Evolutionary conservation across 2,329 filamentous ascomycete species (phyloP).

Genomic region (Amauroascus niger): DNA sequence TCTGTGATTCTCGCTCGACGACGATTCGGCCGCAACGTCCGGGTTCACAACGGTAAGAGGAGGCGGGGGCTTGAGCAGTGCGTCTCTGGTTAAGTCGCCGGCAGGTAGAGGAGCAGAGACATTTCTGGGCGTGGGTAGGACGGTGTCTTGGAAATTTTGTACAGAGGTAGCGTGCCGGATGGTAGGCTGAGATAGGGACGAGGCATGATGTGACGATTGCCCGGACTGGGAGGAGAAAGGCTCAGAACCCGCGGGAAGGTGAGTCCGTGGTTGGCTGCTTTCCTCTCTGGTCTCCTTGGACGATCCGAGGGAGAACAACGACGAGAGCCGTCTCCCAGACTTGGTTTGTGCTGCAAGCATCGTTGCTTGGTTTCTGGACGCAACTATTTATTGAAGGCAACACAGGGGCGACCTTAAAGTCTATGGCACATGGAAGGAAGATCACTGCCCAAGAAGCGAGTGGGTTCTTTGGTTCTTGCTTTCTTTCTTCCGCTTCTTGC

Average conservation of each 20-base stretch:
- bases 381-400: too few relatives aligned
- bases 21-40: slow-evolving; percentile 26
- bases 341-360: slow-evolving; percentile 34
- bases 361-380: background rate
- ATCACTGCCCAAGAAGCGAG: background rate
- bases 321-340: slow-evolving; percentile 39
- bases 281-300: slow-evolving; percentile 24
- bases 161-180: slow-evolving; percentile 16
- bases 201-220: slow-evolving; percentile 13
- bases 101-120: slow-evolving; percentile 20
- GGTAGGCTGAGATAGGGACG: slow-evolving; percentile 1
- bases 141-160: slow-evolving; percentile 13
- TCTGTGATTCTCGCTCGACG: slow-evolving; percentile 26
- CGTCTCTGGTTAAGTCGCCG: slow-evolving; percentile 20
- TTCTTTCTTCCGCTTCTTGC: background rate
- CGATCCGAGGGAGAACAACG: slow-evolving; percentile 36
- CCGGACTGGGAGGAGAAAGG: slow-evolving; percentile 25
- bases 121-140: slow-evolving; percentile 11
- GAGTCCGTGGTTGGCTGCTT: background rate
- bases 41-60: slow-evolving; percentile 32
- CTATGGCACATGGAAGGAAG: background rate
- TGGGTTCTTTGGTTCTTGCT: background rate
- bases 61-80: slow-evolving; percentile 33
- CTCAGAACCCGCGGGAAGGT: slow-evolving; percentile 14
- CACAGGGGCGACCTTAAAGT: background rate